Evolutionary conservation across 352 stramenopile species (phyloP).

Genomic region (Globisporangium okanoganense): DNA sequence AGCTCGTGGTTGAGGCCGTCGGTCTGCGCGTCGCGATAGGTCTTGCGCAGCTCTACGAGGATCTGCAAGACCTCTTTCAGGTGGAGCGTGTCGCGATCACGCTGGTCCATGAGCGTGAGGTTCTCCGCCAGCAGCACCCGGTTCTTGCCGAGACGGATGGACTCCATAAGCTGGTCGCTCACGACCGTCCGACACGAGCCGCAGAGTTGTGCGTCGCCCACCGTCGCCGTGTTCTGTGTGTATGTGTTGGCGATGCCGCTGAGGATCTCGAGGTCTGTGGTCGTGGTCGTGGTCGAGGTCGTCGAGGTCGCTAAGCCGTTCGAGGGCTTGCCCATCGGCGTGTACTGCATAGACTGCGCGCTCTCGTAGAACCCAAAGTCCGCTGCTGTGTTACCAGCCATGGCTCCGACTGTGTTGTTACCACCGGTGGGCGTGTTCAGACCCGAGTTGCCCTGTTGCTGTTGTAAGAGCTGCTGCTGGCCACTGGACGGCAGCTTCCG

Average conservation of each 20-base stretch:
- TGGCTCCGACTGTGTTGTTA: not conserved
- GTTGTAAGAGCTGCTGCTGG: conserved; percentile 17
- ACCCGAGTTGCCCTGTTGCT: not conserved
- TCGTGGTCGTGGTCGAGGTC: not conserved
- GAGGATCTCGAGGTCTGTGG: conserved; percentile 73
- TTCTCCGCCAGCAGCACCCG: conserved; percentile 66
- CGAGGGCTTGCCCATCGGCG: conserved; percentile 17
- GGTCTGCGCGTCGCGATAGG: conserved; percentile 46
- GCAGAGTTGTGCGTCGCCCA: conserved; percentile 49
- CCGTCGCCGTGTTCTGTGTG: conserved; percentile 39
- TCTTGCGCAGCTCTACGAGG: conserved; percentile 43
- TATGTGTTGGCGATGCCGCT: conserved; percentile 84
- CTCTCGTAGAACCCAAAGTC: conserved; percentile 69
- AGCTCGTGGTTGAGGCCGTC: conserved; percentile 51
- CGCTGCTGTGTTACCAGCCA: not conserved
- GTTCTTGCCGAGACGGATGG: conserved; percentile 60
- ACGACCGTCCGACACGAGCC: conserved; percentile 59
- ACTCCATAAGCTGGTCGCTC: conserved; percentile 74
- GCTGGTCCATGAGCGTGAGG: conserved; percentile 45
- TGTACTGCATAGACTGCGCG: conserved; percentile 59
- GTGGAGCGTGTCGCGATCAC: conserved; percentile 62
- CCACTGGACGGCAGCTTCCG: conserved; percentile 31
- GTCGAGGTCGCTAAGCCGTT: not conserved
- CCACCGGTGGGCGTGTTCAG: conserved; percentile 15
- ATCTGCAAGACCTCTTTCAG: conserved; percentile 56